phyloP scores from a whole-genome alignment of 495 filamentous ascomycete genomes.

The Talaromyces stipitatus region DNA sequence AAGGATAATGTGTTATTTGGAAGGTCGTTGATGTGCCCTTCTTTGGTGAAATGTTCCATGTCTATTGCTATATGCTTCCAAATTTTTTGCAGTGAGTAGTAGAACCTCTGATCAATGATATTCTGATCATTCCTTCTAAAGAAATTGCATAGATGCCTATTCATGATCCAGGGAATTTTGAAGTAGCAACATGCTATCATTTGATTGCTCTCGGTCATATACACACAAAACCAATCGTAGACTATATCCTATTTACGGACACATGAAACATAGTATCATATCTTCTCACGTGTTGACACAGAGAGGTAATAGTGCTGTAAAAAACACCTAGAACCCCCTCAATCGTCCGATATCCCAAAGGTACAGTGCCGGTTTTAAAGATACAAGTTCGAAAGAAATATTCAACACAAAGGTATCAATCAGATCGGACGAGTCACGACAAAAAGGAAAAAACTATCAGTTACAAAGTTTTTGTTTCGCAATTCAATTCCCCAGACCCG shows the following conservation, averaged over 20 bases:
- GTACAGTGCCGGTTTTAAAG: constrained; percentile 4
- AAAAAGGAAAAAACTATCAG: constrained; percentile 1
- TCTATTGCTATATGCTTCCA: too few relatives aligned
- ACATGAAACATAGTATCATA: neutral
- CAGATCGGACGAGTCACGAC: neutral
- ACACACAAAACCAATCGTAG: neutral
- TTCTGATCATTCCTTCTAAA: too few relatives aligned
- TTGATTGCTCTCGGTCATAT: neutral
- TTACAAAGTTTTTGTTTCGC: neutral
- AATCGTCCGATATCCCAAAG: neutral
- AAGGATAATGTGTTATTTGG: neutral
- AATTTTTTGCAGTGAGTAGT: too few relatives aligned
- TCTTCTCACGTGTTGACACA: neutral
- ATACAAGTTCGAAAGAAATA: constrained; percentile 4
- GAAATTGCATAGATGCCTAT: too few relatives aligned
- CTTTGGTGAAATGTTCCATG: too few relatives aligned
- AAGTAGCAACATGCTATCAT: neutral
- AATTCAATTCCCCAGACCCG: constrained; percentile 48
- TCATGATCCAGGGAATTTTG: too few relatives aligned
- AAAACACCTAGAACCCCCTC: neutral
- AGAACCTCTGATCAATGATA: too few relatives aligned
- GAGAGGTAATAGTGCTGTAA: neutral
- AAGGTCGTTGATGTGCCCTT: neutral
- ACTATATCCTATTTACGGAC: neutral
- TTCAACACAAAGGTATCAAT: constrained; percentile 5